A percentile compares a stretch with the other conserved stretches of the same genome.
Evolutionary conservation across 1,284 basidiomycete species (phyloP).

Genomic region (Apiotrichum laibachii): DNA sequence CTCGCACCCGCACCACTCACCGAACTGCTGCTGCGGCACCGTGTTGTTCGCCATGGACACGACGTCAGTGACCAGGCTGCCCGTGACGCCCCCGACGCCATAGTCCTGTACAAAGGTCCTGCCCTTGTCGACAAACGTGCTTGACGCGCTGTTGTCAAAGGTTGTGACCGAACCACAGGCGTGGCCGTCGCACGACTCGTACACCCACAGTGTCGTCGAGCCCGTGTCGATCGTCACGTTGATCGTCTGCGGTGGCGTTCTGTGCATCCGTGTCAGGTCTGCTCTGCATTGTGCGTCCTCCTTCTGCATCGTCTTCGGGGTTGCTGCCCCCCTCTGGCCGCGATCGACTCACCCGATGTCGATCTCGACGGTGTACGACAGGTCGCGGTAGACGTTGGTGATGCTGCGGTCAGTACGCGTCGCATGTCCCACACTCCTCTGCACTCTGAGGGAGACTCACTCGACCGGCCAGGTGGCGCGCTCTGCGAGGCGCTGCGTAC

Average conservation of each 20-base stretch:
- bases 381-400: conserved; percentile 32
- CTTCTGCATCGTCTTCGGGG: too few relatives aligned
- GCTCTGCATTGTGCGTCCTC: too few relatives aligned
- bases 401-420: conserved; percentile 15
- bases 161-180: conserved; percentile 19
- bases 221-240: conserved; percentile 52
- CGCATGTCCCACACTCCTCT: not conserved
- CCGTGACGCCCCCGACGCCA: not conserved
- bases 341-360: conserved; percentile 22
- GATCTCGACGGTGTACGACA: conserved; percentile 39
- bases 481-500: too few relatives aligned
- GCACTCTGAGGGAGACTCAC: too few relatives aligned
- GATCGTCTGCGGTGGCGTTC: conserved; percentile 44
- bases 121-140: conserved; percentile 28
- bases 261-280: not conserved
- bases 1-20: conserved; percentile 32
- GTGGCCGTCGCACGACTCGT: not conserved
- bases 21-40: not conserved
- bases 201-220: conserved; percentile 38
- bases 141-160: conserved; percentile 36
- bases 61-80: not conserved
- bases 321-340: too few relatives aligned
- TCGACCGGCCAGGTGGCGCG: too few relatives aligned
- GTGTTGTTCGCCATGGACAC: not conserved
- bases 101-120: conserved; percentile 6